Evolutionary conservation across 192 early-diverging fungal genomes (phyloP).

Genomic region (Gryganskiella cystojenkinii): DNA sequence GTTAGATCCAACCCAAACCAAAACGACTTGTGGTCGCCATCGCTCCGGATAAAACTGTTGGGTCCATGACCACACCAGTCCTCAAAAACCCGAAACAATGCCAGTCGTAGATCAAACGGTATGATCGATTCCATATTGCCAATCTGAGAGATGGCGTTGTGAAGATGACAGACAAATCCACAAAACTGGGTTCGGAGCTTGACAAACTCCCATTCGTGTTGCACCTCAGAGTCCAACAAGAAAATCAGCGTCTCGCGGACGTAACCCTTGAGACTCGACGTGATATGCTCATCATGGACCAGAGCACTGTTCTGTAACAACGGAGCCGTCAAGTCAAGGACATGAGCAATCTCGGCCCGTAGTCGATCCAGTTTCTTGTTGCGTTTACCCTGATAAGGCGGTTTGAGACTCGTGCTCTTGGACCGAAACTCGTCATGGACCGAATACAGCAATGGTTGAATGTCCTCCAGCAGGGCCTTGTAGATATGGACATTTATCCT

Average conservation of each 20-base stretch:
- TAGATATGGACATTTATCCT: constrained; percentile 74
- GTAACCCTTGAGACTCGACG: constrained; percentile 76
- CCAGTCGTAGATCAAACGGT: constrained; percentile 80
- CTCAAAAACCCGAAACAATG: constrained; percentile 88
- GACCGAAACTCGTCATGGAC: constrained; percentile 74
- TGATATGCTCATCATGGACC: constrained; percentile 68
- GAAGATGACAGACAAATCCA: constrained; percentile 87
- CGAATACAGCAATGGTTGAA: constrained; percentile 66
- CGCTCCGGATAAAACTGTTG: constrained; percentile 61
- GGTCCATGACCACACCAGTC: constrained; percentile 92
- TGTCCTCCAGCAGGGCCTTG: constrained; percentile 71
- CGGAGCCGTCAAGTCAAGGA: constrained; percentile 75
- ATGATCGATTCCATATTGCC: constrained; percentile 62
- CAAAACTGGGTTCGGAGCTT: constrained; percentile 91
- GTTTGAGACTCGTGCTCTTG: constrained; percentile 54
- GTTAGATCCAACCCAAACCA: constrained; percentile 75
- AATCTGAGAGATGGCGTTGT: constrained; percentile 71
- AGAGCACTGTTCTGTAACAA: constrained; percentile 68
- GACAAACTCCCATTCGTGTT: constrained; percentile 90
- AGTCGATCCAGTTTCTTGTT: constrained; percentile 74
- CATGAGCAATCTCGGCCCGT: constrained; percentile 76
- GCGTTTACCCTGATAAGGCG: constrained; percentile 65
- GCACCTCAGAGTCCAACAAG: constrained; percentile 78
- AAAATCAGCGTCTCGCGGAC: constrained; percentile 82
- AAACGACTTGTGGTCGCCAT: constrained; percentile 67